Conservation (phyloP, 257 asterid genomes). For the Scutellaria galericulata region DNA sequence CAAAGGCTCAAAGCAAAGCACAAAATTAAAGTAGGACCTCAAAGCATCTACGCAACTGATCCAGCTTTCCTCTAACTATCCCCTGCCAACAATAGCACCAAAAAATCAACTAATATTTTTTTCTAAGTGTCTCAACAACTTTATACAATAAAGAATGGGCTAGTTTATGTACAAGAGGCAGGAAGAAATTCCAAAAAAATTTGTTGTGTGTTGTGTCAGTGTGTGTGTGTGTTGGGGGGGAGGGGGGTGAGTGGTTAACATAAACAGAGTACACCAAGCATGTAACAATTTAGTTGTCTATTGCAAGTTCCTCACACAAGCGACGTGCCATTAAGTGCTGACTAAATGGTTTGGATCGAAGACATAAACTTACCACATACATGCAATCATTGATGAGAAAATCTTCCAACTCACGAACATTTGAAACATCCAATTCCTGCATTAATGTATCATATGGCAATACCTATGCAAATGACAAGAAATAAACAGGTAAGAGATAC, state of each 20-base stretch:
- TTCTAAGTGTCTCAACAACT: neutral
- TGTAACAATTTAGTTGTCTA: neutral
- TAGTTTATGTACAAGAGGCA: conserved; percentile 9
- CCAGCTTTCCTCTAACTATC: conserved; percentile 94
- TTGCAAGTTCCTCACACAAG: conserved; percentile 11
- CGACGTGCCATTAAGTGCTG: conserved; percentile 6
- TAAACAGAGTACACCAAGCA: too few species aligned
- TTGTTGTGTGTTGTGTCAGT: too few species aligned
- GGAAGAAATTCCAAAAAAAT: neutral
- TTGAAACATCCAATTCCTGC: conserved; percentile 84
- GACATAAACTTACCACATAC: conserved; percentile 77
- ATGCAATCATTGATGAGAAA: conserved; percentile 90
- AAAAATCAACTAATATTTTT: conserved; percentile 24
- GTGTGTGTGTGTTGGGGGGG: too few species aligned
- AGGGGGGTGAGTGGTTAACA: too few species aligned
- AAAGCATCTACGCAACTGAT: conserved; percentile 92
- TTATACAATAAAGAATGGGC: neutral
- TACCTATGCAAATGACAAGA: conserved; percentile 52
- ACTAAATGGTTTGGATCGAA: conserved; percentile 14
- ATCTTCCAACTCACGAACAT: conserved; percentile 93
- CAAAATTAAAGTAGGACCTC: conserved; percentile 63
- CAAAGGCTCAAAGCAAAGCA: conserved; percentile 30
- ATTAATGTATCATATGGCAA: conserved; percentile 78
- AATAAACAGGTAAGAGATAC: conserved; percentile 14
- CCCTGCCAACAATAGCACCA: conserved; percentile 60